These are phyloP conservation scores for Diaporthe velutina DNA, from an alignment of 2,329 filamentous ascomycete genomes.

Conservation along the genomic window DNA sequence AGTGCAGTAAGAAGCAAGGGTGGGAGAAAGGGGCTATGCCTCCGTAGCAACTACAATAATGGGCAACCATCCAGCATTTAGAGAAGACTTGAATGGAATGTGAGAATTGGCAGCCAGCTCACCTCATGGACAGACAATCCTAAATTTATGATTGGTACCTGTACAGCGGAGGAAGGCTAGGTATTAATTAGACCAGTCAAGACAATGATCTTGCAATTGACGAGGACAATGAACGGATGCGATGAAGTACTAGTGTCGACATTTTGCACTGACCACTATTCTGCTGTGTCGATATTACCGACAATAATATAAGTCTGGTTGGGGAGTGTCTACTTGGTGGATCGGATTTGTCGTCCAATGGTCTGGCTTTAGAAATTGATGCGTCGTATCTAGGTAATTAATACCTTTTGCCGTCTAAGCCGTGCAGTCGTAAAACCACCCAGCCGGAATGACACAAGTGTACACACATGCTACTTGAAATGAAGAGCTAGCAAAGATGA, in stretches of 20 bases:
- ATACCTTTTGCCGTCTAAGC: not conserved
- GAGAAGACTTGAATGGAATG: too few relatives aligned
- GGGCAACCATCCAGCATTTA: not conserved
- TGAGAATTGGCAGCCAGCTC: not conserved
- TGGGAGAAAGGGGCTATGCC: not conserved
- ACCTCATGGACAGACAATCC: not conserved
- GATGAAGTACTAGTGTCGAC: not conserved
- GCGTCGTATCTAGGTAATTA: not conserved
- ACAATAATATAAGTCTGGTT: not conserved
- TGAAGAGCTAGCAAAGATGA: not conserved
- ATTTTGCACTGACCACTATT: too few relatives aligned
- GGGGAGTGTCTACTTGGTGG: not conserved
- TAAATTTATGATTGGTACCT: not conserved
- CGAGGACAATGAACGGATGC: not conserved
- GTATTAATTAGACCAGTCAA: not conserved
- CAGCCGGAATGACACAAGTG: not conserved
- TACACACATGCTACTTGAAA: not conserved
- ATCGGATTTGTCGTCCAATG: not conserved
- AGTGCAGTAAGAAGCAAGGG: not conserved
- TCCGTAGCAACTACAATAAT: not conserved
- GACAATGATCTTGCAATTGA: not conserved
- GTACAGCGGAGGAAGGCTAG: not conserved
- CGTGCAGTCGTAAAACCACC: not conserved
- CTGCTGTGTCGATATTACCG: not conserved
- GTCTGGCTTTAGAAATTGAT: not conserved